Percentiles rank a stretch among this genome's conserved stretches.
These are phyloP conservation scores for Parietaria judaica DNA, from an alignment of 306 rosid genomes.

Conservation along the genomic window DNA sequence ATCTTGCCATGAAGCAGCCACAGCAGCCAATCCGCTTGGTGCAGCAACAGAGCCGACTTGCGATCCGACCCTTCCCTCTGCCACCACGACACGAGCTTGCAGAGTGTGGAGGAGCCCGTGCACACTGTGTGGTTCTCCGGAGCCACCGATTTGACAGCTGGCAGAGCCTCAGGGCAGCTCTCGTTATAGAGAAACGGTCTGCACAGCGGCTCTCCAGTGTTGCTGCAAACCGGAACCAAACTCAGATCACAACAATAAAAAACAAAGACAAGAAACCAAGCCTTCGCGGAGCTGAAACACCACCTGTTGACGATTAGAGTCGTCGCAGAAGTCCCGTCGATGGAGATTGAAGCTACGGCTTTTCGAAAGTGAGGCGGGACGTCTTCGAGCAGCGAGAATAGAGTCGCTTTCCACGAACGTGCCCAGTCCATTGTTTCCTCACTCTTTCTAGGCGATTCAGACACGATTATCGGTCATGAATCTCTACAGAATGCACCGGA, in stretches of 20 bases:
- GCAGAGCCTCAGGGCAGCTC: conserved; percentile 70
- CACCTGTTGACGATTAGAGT: conserved; percentile 78
- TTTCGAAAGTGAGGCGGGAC: conserved; percentile 49
- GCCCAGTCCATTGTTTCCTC: conserved; percentile 62
- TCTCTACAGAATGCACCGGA: too few species aligned
- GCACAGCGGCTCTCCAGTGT: conserved; percentile 64
- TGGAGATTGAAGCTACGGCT: conserved; percentile 54
- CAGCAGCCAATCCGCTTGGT: conserved; percentile 92
- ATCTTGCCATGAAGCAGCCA: conserved; percentile 95
- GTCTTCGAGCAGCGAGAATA: conserved; percentile 62
- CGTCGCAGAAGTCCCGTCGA: conserved; percentile 96
- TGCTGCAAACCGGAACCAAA: conserved; percentile 33
- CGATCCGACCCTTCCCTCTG: conserved; percentile 29
- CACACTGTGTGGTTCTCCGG: conserved; percentile 92
- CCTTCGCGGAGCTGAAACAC: conserved; percentile 4
- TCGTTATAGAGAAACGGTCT: conserved; percentile 80
- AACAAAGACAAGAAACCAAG: background rate
- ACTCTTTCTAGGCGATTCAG: conserved; percentile 67
- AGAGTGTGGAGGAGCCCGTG: conserved; percentile 67
- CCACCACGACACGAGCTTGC: conserved; percentile 94
- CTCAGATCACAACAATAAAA: conserved; percentile 20
- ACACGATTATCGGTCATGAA: conserved; percentile 13
- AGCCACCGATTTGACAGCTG: conserved; percentile 69
- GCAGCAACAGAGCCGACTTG: conserved; percentile 62
- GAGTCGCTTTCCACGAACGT: conserved; percentile 72